Evolutionary conservation across 202 grass and related monocot genomes (phyloP), one percentile per base, ranked within the genome.

Genomic region (Dendrocalamus latiflorus): DNA sequence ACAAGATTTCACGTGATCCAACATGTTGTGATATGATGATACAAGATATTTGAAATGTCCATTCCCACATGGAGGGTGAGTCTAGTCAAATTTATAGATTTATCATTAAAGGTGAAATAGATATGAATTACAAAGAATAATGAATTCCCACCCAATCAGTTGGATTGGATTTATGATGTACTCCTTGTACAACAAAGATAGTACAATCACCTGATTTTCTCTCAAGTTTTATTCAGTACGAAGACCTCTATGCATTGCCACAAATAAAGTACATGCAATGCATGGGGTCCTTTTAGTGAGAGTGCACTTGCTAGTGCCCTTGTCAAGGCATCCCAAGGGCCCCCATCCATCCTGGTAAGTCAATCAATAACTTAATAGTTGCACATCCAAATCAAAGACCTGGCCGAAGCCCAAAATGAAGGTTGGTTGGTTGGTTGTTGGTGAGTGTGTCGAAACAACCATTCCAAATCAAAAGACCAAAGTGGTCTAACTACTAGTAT

Each of bases 341-440:
- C 39, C 77, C 76, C 33, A 54, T 67, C 44, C n/a, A 91, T 74
- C 74, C 90, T 94, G 92, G 75, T 53, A 92, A 92, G 92, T 84
- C 85, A 90, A 78, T 87, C 80, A 86, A 94, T 87, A 89, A 69
- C 79, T 85, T 81, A 89, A 86, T 68, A 64, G 50, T 58, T 70
- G 78, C 34, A 72, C 81, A 80, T 83, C 86, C 68, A 78, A 84
- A 70, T 83, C 78, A 55, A 47, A 41, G 45, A 75, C 72, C 44
- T 77, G 65, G 59, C 79, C 61, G 88, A 61, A 90, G n/a, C 39
- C 77, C 80, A 81, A 81, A 50, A 33, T 20, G 9, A 76, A 59
- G 55, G 2, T 54, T 42, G 21, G 21, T 72, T 37, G 65, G 50
- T 30, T 50, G 80, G 55, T 61, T 37, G 86, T 8, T 85, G 70